phyloP scores from a whole-genome alignment of 2,329 filamentous ascomycete species.

The Thyridium curvatum region DNA sequence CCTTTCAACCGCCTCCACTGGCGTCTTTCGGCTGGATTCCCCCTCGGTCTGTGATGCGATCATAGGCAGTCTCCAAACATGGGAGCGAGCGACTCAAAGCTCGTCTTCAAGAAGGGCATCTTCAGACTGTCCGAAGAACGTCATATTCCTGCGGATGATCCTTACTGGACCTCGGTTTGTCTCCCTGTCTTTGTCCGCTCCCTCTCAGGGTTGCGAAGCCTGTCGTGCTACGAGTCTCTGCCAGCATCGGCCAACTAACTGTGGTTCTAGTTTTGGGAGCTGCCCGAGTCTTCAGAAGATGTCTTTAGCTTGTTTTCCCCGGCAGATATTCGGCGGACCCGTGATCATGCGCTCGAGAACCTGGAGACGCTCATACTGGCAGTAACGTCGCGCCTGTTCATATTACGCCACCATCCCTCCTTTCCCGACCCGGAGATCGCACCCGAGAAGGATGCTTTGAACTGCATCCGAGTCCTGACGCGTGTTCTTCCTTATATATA shows the following conservation, averaged over 20 bases:
- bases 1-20: no score
- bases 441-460: conserved; percentile 81
- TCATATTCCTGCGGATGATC: conserved; percentile 79
- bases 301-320: conserved; percentile 94
- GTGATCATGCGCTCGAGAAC: conserved; percentile 79
- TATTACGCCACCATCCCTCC: conserved; percentile 80
- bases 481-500: conserved; percentile 87
- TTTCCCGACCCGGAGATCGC: conserved; percentile 85
- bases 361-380: conserved; percentile 83
- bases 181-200: conserved; percentile 1
- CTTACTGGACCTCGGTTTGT: conserved; percentile 87
- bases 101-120: conserved; percentile 97
- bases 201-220: no score
- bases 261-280: conserved; percentile 77
- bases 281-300: conserved; percentile 92
- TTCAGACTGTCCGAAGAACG: conserved; percentile 92
- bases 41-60: no score
- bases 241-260: conserved; percentile 1
- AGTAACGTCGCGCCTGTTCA: conserved; percentile 74
- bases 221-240: no score
- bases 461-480: conserved; percentile 88
- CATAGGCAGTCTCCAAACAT: conserved; percentile 43
- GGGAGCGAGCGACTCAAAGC: conserved; percentile 98
- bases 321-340: conserved; percentile 78
- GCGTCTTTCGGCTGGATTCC: no score